Evolutionary conservation across 768 basidiomycete species (phyloP), one percentile per base, ranked within the genome.

Genomic region (Cystofilobasidium capitatum): DNA sequence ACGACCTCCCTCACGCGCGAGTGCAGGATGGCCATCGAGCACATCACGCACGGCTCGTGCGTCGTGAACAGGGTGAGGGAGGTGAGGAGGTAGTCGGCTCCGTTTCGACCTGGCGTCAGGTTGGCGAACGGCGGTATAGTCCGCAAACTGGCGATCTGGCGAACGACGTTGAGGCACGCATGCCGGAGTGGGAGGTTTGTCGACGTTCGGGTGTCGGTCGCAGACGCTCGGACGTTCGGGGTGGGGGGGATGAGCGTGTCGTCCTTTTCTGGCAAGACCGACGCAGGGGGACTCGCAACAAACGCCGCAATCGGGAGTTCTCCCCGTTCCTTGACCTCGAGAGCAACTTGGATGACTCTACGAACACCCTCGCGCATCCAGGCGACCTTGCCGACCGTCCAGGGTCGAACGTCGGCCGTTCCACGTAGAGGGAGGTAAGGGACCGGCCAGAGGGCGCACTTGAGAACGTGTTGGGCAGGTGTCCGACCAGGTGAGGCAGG

Each of bases 1-100:
- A 77, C 82, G 8, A 98, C 82, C 69, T 91, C 86, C 72, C 88
- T 87, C 65, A 97, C 90, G n/a, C 96, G 84, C 1, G 89, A 92
- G 77, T 99, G 96, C 8, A 96, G 79, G 26, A 98, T 79, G 2
- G 92, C 90, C 96, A 99, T 99, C 72, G 86, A 84, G 76, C 96
- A 99, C 90, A 98, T 91, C 65, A 99, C 83, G 72, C 96, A 99
- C 0, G 96, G 96, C 72, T 99, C 96, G 77, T 99, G 94, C 13
- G 91, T 90, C 62, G 85, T 84, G 79, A 98, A 98, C 31, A 97
- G 80, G 1, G 86, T 84, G 22, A 85, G 82, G 2, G 85, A 85
- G 0, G 91, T 97, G 31, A 98, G 81, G 51, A 97, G 85, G 77
- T 99, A 99, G 73, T 88, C 86, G 1, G 85, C 79, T 17, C 89